A percentile compares a stretch with the other conserved stretches of the same genome.
These are phyloP conservation scores for Zoysia pacifica DNA, from an alignment of 176 grass and related monocot species.

Conservation along the genomic window DNA sequence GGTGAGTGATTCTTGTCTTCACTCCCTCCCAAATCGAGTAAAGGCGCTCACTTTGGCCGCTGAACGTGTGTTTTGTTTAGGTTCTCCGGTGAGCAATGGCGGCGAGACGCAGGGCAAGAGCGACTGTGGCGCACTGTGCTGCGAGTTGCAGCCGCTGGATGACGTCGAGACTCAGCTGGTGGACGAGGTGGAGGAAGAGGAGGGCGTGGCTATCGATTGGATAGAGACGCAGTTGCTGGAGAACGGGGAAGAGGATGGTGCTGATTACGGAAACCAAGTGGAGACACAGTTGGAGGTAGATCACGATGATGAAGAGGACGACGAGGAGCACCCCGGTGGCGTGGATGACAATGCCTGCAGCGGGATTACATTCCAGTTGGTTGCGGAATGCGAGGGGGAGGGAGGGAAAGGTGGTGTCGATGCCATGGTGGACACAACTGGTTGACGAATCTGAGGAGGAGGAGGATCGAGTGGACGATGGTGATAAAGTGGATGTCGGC, in stretches of 20 bases:
- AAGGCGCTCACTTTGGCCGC: constrained; percentile 6
- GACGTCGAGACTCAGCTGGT: neutral
- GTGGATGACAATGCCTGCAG: neutral
- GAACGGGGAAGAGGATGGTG: constrained; percentile 12
- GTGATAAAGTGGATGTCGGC: neutral
- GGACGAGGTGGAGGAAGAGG: neutral
- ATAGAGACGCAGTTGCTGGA: constrained; percentile 39
- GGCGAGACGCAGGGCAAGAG: constrained; percentile 28
- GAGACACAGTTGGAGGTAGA: neutral
- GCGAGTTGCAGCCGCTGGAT: constrained; percentile 27
- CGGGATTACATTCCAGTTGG: constrained; percentile 13
- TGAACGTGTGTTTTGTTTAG: constrained; percentile 3
- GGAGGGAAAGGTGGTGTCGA: neutral
- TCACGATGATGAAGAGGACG: neutral
- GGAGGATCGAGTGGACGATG: neutral
- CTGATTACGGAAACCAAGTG: constrained; percentile 7
- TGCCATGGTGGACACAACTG: constrained; percentile 15
- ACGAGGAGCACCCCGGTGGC: neutral
- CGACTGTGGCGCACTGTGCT: neutral
- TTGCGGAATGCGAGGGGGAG: constrained; percentile 26
- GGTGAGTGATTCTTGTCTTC: constrained; percentile 19
- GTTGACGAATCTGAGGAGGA: constrained; percentile 27
- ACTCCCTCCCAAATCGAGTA: neutral
- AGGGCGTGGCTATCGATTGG: constrained; percentile 25
- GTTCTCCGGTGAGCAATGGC: constrained; percentile 26